Evolutionary conservation across 441 rosid genomes (phyloP), one percentile per base, ranked within the genome.

Genomic region (Populus hybrid): DNA sequence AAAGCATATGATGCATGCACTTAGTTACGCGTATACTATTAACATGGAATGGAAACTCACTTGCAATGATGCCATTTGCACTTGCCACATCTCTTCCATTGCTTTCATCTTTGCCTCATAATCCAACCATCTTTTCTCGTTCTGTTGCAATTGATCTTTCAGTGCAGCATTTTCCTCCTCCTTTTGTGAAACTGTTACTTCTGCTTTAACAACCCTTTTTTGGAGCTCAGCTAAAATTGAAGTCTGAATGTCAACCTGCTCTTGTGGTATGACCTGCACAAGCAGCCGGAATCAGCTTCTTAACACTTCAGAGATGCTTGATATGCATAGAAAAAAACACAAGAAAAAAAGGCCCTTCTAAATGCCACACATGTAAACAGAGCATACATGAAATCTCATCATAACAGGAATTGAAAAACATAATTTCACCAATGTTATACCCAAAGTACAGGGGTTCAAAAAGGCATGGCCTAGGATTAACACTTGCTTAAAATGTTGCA

Each of bases 1-100:
- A 20, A 65, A 18, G 18, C 35, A 65, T 6, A 53, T 53, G 2
- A 23, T 71, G 10, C 18, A 71, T 33, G 31, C 31, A 29, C 31
- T 29, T 29, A 29, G 31, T 29, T 29, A 56, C 9, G 21, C 10
- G 10, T n/a, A 29, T 31, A 6, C 5, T 14, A 14, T 23, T 29
- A 40, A 42, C 6, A 70, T 28, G 42, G 2, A 65, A 73, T n/a
- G n/a, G n/a, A n/a, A n/a, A 64, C 93, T 84, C 74, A 92, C 99
- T 86, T 92, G 98, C 89, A 91, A 82, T 23, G 98, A 88, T 16
- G 87, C 84, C 94, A 93, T 91, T 83, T 96, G 98, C 83, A 86
- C 87, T 83, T 90, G 94, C 98, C 98, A 94, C 79, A 88, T 88
- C 78, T 94, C 98, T 86, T 96, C 99, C 97, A 91, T 93, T 38